Evolutionary conservation across 2,329 filamentous ascomycete species (phyloP), one percentile per base, ranked within the genome.

Genomic region (Fonsecaea monophora): DNA sequence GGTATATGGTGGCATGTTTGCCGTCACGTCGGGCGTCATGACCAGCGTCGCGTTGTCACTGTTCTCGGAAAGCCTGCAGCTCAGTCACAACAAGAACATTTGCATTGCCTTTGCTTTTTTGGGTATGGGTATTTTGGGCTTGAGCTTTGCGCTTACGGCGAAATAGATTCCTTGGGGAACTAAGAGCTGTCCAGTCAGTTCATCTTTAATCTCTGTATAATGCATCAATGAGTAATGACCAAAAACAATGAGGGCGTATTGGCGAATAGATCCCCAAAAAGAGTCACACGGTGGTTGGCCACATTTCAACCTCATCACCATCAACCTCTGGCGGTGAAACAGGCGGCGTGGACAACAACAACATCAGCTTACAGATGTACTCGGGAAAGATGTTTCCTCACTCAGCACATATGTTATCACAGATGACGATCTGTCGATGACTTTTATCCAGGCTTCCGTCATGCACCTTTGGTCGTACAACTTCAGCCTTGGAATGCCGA

Each of bases 21-120:
- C 92, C 6, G 82, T 89, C 9, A 98, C 94, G 0, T 89, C 93
- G 0, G 95, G 95, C 0, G 96, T 99, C 73, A 98, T 99, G 95
- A 90, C 92, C 34, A 95, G 91, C 73, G 95, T 99, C 35, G 93
- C 90, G 2, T 79, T 99, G 75, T 92, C 96, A 79, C 82, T 99
- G 6, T 94, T 97, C 75, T 89, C 91, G 3, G 94, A 99, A 82
- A 90, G 90, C 71, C 78, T 97, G 75, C 91, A 90, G 65, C 79
- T 97, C 75, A 94, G 92, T 71, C 92, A 96, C 80, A 89, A 89
- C 74, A 85, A 89, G 68, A 88, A 89, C 68, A 75, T 95, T 74
- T 94, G 91, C 78, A 92, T 93, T 74, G 83, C 87, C 30, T 94
- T 92, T 81, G 92, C 89, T 7, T 95, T 96, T 80, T 75, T 91